These are phyloP conservation scores for Globisporangium parvum DNA, from an alignment of 352 stramenopile species.

Conservation along the genomic window DNA sequence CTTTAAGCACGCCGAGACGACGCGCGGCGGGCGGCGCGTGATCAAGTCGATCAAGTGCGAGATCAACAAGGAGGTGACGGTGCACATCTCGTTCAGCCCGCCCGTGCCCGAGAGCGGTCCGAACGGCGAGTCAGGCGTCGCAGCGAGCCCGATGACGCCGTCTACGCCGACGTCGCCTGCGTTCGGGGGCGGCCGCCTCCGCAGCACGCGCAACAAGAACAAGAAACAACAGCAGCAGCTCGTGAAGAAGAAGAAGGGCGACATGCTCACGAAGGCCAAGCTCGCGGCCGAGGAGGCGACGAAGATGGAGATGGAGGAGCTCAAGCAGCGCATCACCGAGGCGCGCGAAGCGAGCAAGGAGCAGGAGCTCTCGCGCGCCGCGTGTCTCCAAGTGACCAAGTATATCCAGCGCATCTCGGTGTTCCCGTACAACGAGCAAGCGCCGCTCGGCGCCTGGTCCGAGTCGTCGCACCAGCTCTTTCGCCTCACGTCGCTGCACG, in stretches of 20 bases:
- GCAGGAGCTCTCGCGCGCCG: conserved; percentile 67
- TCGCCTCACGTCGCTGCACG: conserved; percentile 67
- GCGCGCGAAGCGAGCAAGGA: conserved; percentile 75
- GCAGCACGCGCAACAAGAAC: conserved; percentile 76
- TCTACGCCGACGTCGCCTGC: conserved; percentile 80
- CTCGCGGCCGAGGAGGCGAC: conserved; percentile 80
- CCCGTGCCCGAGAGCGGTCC: conserved; percentile 75
- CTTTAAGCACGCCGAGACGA: conserved; percentile 84
- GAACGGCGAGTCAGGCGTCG: conserved; percentile 74
- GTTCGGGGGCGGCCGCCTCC: conserved; percentile 57
- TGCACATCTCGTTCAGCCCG: conserved; percentile 76
- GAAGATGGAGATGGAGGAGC: conserved; percentile 86
- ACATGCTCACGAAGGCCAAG: conserved; percentile 85
- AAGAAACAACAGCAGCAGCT: conserved; percentile 82
- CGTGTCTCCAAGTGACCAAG: conserved; percentile 76
- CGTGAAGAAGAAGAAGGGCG: conserved; percentile 83
- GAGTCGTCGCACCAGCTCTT: conserved; percentile 80
- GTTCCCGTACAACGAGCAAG: conserved; percentile 75
- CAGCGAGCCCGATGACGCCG: conserved; percentile 80
- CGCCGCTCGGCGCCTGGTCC: conserved; percentile 71
- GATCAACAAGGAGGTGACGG: conserved; percentile 83
- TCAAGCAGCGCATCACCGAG: conserved; percentile 74
- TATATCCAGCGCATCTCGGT: conserved; percentile 81
- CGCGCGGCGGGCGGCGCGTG: conserved; percentile 72
- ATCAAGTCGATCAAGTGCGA: conserved; percentile 84